Evolutionary conservation across 306 rosid species (phyloP).

Genomic region (Vigna reflexopilosa): DNA sequence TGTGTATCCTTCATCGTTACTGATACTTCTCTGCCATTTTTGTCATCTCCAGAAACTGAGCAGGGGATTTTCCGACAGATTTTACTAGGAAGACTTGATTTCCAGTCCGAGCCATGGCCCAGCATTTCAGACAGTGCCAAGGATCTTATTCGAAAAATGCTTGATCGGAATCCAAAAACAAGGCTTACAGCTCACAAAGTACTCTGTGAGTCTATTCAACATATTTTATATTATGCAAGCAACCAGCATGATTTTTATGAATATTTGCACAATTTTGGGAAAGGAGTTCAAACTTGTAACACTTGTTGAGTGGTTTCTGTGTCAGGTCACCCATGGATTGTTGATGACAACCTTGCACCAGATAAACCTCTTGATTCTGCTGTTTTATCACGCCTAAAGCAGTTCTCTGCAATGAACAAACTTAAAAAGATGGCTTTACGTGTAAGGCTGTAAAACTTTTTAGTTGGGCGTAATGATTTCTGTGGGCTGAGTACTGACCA

Average conservation of each 20-base stretch:
- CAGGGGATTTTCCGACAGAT: slow-evolving; percentile 61
- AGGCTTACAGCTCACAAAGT: slow-evolving; percentile 60
- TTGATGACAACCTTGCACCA: slow-evolving; percentile 61
- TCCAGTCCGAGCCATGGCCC: slow-evolving; percentile 72
- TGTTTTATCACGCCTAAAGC: slow-evolving; percentile 63
- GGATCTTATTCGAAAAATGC: slow-evolving; percentile 67
- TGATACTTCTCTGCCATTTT: slow-evolving; percentile 31
- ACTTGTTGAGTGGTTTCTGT: slow-evolving; percentile 35
- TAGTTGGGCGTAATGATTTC: slow-evolving; percentile 12
- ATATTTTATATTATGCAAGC: slow-evolving; percentile 11
- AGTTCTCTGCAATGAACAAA: slow-evolving; percentile 72
- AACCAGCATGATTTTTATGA: slow-evolving; percentile 14
- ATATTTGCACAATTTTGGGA: slow-evolving; percentile 16
- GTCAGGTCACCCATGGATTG: slow-evolving; percentile 72
- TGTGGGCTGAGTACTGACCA: slow-evolving; percentile 24
- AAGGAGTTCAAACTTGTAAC: not conserved
- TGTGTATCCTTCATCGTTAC: slow-evolving; percentile 30
- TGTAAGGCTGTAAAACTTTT: slow-evolving; percentile 49
- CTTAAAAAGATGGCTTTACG: slow-evolving; percentile 73
- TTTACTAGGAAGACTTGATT: slow-evolving; percentile 55
- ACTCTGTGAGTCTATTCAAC: slow-evolving; percentile 49
- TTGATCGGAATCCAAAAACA: slow-evolving; percentile 57
- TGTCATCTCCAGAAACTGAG: slow-evolving; percentile 56
- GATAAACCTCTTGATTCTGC: slow-evolving; percentile 74
- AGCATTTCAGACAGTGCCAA: slow-evolving; percentile 66